Conservation (phyloP, 2,329 filamentous ascomycete species). For the Apiospora kogelbergensis region DNA sequence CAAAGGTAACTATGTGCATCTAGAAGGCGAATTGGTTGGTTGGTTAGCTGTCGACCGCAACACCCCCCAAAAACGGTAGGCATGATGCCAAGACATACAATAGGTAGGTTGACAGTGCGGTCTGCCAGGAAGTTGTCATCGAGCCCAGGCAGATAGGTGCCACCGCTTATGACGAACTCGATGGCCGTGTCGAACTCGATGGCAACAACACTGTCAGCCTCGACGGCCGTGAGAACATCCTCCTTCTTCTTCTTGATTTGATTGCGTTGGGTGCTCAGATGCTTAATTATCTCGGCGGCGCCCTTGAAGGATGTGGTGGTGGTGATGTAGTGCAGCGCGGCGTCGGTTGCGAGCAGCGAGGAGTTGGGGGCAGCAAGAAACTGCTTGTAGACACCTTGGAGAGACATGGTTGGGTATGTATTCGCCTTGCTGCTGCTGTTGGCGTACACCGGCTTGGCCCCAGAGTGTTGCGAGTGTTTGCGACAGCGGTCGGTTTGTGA, state of each 20-base stretch:
- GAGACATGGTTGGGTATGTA: conserved; percentile 39
- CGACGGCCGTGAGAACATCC: conserved; percentile 71
- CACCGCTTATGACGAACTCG: conserved; percentile 79
- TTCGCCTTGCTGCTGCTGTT: neutral
- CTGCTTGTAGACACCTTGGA: conserved; percentile 63
- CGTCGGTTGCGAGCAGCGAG: conserved; percentile 62
- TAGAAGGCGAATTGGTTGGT: conserved; percentile 35
- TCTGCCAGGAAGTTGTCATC: conserved; percentile 95
- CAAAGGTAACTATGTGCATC: conserved; percentile 88
- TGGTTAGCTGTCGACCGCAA: neutral
- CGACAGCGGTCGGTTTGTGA: neutral
- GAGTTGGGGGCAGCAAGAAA: conserved; percentile 69
- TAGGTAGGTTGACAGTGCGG: conserved; percentile 72
- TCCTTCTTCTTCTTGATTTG: conserved; percentile 83
- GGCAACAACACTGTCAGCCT: conserved; percentile 68
- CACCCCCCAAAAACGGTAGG: neutral
- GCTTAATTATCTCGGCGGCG: conserved; percentile 76
- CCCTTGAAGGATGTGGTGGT: conserved; percentile 76
- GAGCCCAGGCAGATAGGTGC: conserved; percentile 81
- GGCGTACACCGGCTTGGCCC: neutral
- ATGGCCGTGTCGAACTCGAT: conserved; percentile 80
- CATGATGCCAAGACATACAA: conserved; percentile 58
- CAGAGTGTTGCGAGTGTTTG: neutral
- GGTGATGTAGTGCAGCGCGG: conserved; percentile 83
- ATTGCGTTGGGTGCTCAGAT: conserved; percentile 69